These are phyloP conservation scores for Tetradesmus obliquus DNA, from an alignment of 139 green algal species.

Conservation along the genomic window DNA sequence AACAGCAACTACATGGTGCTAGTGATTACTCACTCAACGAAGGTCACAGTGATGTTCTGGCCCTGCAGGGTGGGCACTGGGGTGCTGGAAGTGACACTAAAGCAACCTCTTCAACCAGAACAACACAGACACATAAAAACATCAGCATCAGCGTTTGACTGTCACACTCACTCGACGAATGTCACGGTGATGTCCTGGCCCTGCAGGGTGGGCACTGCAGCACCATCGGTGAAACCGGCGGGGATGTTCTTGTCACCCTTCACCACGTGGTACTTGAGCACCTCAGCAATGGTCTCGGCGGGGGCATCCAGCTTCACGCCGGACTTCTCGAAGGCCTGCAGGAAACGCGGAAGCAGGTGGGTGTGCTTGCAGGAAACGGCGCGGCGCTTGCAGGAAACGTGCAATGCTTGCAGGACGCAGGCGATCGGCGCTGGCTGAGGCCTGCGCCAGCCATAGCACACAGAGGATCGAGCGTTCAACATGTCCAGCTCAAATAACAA, in stretches of 20 bases:
- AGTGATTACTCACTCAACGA: not conserved
- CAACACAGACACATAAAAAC: not conserved
- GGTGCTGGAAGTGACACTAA: too few relatives aligned
- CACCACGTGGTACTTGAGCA: conserved; percentile 33
- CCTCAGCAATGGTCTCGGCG: not conserved
- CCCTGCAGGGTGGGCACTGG: not conserved
- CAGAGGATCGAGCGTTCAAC: too few relatives aligned
- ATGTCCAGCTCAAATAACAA: not conserved
- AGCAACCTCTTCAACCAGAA: not conserved
- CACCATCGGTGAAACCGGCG: not conserved
- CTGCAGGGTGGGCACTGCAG: not conserved
- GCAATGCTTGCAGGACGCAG: too few relatives aligned
- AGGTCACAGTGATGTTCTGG: not conserved
- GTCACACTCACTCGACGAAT: conserved; percentile 1
- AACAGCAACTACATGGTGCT: too few relatives aligned
- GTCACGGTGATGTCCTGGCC: not conserved
- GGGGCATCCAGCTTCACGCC: conserved; percentile 26
- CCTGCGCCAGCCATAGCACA: too few relatives aligned
- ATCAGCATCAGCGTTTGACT: not conserved
- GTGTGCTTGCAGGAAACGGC: too few relatives aligned
- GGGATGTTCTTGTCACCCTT: not conserved
- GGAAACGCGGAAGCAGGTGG: not conserved
- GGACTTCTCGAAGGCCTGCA: conserved; percentile 19
- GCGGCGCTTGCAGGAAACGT: too few relatives aligned
- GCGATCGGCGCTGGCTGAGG: too few relatives aligned